Conservation (phyloP, 306 rosid species). For the Cajanus cajan region DNA sequence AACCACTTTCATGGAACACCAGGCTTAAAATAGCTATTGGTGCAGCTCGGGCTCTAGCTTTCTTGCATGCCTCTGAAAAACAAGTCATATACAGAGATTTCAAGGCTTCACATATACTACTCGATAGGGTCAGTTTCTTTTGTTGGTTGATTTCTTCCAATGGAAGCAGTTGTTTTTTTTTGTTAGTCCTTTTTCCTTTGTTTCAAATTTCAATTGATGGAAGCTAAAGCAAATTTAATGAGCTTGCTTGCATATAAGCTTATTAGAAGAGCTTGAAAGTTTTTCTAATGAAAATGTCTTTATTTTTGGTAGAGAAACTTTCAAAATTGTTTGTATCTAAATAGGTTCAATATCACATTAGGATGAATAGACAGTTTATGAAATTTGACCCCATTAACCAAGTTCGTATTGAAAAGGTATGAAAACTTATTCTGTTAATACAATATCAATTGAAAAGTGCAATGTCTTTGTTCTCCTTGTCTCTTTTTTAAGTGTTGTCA, state of each 20-base stretch:
- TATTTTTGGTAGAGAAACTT: too few species aligned
- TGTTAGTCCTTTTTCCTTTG: too few species aligned
- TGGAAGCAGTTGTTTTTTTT: too few species aligned
- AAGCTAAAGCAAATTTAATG: too few species aligned
- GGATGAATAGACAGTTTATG: background rate
- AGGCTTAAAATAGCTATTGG: too few species aligned
- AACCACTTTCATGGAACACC: too few species aligned
- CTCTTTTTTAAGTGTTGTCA: background rate
- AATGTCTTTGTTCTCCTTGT: background rate
- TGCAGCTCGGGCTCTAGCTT: conserved; percentile 85
- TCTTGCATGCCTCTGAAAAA: conserved; percentile 71
- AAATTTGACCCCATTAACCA: background rate
- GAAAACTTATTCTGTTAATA: background rate
- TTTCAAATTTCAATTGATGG: too few species aligned
- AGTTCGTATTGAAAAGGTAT: background rate
- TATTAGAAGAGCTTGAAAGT: too few species aligned
- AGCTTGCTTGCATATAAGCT: too few species aligned
- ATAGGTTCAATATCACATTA: background rate
- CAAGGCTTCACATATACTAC: conserved; percentile 85
- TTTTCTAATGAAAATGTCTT: too few species aligned
- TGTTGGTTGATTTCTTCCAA: background rate
- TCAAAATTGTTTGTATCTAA: too few species aligned
- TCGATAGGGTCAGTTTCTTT: conserved; percentile 63
- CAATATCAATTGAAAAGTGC: background rate
- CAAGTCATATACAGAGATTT: conserved; percentile 80